A percentile compares a stretch with the other conserved stretches of the same genome.
Evolutionary conservation across 306 rosid genomes (phyloP).

Genomic region (Castanea crenata): DNA sequence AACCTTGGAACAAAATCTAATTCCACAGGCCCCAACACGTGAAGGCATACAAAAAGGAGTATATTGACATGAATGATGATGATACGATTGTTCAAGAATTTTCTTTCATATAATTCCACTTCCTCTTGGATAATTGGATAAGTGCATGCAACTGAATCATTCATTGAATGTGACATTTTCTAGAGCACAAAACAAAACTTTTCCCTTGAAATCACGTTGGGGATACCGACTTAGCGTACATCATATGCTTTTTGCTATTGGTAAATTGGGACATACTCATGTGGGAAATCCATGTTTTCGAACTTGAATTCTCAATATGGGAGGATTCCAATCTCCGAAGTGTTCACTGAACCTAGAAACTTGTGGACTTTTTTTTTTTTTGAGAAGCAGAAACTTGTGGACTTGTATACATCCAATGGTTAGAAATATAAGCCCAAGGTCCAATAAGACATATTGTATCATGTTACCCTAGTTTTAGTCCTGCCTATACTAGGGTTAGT

Average conservation of each 20-base stretch:
- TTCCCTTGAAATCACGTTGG: not conserved
- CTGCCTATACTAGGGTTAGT: too few species aligned
- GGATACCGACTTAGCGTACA: not conserved
- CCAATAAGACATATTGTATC: too few species aligned
- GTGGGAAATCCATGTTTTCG: too few species aligned
- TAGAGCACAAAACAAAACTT: not conserved
- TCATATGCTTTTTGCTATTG: not conserved
- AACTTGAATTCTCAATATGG: too few species aligned
- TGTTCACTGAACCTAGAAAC: too few species aligned
- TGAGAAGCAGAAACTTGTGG: too few species aligned
- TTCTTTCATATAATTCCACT: constrained; percentile 8
- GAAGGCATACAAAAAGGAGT: constrained; percentile 20
- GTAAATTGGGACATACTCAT: too few species aligned
- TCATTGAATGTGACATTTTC: constrained; percentile 16
- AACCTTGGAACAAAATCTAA: constrained; percentile 19
- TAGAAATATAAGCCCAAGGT: too few species aligned
- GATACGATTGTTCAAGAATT: constrained; percentile 13
- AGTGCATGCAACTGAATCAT: constrained; percentile 22
- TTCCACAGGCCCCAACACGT: constrained; percentile 4
- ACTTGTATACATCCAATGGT: too few species aligned
- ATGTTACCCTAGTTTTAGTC: too few species aligned
- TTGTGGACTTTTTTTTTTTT: too few species aligned
- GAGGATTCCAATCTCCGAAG: too few species aligned
- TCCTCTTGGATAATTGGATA: constrained; percentile 51
- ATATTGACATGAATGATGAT: not conserved